phyloP scores from a whole-genome alignment of 2,329 filamentous ascomycete genomes.

The Knoxdaviesia capensis region DNA sequence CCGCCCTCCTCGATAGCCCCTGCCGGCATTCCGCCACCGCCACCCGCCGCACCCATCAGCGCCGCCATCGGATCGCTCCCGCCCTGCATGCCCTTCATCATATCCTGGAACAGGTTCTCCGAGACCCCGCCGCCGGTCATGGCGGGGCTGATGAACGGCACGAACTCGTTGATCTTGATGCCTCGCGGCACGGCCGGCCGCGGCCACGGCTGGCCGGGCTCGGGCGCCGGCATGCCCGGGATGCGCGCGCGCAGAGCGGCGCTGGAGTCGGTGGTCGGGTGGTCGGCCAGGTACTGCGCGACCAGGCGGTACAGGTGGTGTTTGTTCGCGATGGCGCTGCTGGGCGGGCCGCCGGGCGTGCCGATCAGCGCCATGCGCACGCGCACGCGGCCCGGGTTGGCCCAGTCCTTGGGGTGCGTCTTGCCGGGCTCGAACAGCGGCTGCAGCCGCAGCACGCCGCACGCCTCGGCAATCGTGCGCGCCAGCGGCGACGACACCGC shows the following conservation, averaged over 20 bases:
- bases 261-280: constrained; percentile 55
- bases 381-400: constrained; percentile 79
- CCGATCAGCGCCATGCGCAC: constrained; percentile 43
- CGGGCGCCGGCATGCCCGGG: constrained; percentile 44
- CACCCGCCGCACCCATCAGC: constrained; percentile 17
- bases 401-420: constrained; percentile 91
- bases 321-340: constrained; percentile 44
- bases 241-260: constrained; percentile 53
- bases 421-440: constrained; percentile 81
- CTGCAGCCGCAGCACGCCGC: constrained; percentile 46
- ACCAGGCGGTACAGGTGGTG: constrained; percentile 76
- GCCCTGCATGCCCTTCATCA: constrained; percentile 78
- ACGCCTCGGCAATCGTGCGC: constrained; percentile 74
- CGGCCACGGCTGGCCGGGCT: constrained; percentile 47
- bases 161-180: constrained; percentile 71
- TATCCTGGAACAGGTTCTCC: constrained; percentile 88
- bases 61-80: constrained; percentile 25
- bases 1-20: constrained; percentile 11
- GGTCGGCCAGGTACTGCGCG: constrained; percentile 49
- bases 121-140: constrained; percentile 84
- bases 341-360: constrained; percentile 13
- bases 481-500: constrained; percentile 77
- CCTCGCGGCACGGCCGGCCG: constrained; percentile 60
- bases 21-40: constrained; percentile 10
- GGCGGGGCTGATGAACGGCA: constrained; percentile 76